These are phyloP conservation scores for Populus deltoides DNA, from an alignment of 345 rosid genomes.

Conservation along the genomic window DNA sequence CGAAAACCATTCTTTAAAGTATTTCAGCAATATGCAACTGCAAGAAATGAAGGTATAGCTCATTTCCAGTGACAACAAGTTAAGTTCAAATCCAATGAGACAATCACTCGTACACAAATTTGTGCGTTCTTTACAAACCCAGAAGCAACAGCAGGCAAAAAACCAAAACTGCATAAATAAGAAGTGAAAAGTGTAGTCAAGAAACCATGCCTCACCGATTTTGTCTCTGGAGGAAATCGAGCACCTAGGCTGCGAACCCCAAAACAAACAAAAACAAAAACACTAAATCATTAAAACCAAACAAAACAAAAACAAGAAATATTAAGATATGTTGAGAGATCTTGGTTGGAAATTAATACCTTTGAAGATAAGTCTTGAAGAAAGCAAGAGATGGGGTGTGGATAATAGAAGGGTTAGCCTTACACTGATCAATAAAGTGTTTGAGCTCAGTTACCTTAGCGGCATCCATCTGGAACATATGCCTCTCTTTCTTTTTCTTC, in stretches of 20 bases:
- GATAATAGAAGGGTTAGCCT: constrained; percentile 60
- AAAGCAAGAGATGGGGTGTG: constrained; percentile 57
- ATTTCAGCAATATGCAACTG: not conserved
- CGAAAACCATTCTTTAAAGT: not conserved
- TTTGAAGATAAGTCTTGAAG: constrained; percentile 64
- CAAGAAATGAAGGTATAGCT: not conserved
- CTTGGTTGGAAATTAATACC: constrained; percentile 28
- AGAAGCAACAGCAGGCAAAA: not conserved
- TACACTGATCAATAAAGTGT: constrained; percentile 48
- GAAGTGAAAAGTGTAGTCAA: not conserved
- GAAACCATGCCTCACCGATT: constrained; percentile 41
- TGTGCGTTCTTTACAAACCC: not conserved
- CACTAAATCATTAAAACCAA: not conserved
- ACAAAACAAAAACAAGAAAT: not conserved
- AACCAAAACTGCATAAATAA: not conserved
- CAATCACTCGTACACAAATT: not conserved
- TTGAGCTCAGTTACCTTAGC: constrained; percentile 43
- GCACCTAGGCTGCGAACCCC: constrained; percentile 63
- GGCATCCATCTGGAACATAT: constrained; percentile 37
- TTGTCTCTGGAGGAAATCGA: constrained; percentile 47
- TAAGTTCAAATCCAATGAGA: not conserved
- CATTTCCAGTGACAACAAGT: not conserved
- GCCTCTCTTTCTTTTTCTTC: not conserved
- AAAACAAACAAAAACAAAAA: not conserved
- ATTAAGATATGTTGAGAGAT: not conserved